phyloP scores from a whole-genome alignment of 2,329 filamentous ascomycete species.

The Aspergillus alliaceus region DNA sequence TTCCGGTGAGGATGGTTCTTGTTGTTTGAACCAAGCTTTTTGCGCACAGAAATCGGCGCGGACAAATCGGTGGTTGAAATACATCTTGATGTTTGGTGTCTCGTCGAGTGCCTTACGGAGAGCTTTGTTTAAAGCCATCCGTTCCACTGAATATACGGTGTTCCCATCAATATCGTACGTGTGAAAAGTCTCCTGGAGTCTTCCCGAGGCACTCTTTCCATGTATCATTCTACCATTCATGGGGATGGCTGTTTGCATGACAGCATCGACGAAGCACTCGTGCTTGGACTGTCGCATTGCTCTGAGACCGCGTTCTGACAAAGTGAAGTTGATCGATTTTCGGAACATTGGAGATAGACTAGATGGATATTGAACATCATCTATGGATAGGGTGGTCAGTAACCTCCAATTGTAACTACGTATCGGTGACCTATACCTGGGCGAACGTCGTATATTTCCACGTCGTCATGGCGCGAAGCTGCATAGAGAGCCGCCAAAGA shows the following conservation, averaged over 20 bases:
- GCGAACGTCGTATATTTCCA: conserved; percentile 98
- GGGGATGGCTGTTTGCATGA: conserved; percentile 78
- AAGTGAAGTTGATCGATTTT: conserved; percentile 97
- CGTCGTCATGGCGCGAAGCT: conserved; percentile 79
- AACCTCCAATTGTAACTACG: too few species aligned
- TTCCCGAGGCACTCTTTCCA: conserved; percentile 63
- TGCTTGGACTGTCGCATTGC: conserved; percentile 73
- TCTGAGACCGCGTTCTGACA: conserved; percentile 91
- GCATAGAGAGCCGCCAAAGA: conserved; percentile 91
- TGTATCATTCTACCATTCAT: conserved; percentile 99
- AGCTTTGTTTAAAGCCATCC: conserved; percentile 76
- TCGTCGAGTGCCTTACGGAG: conserved; percentile 80
- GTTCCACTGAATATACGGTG: conserved; percentile 81
- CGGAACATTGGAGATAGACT: too few species aligned
- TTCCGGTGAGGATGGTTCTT: conserved; percentile 56
- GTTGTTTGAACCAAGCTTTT: conserved; percentile 82
- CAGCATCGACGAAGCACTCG: conserved; percentile 66
- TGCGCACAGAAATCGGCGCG: conserved; percentile 79
- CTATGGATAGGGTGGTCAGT: too few species aligned
- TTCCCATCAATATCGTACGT: conserved; percentile 66
- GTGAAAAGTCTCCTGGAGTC: conserved; percentile 74
- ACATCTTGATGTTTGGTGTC: conserved; percentile 85
- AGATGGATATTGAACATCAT: too few species aligned
- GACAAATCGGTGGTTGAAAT: conserved; percentile 91
- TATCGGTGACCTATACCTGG: too few species aligned